Percentiles rank a stretch among this genome's conserved stretches.
Conservation (phyloP, 176 grass and related monocot species). For the Avena atlantica region DNA sequence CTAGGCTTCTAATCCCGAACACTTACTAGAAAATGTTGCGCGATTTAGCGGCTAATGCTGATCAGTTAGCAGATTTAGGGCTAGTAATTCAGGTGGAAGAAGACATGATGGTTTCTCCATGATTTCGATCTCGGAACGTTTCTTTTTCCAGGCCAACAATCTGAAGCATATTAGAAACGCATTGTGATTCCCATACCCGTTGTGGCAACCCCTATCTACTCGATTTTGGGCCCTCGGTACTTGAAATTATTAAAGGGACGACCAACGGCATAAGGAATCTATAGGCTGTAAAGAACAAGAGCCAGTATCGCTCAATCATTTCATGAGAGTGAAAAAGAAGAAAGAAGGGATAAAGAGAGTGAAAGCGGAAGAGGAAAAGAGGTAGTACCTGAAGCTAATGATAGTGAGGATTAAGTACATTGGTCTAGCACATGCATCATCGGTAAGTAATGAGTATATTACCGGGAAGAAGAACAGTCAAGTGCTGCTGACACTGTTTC, state of each 20-base stretch:
- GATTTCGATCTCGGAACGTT: background rate
- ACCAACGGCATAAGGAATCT: conserved; percentile 46
- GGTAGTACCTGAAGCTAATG: conserved; percentile 21
- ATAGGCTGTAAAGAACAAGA: conserved; percentile 54
- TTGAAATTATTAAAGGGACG: conserved; percentile 55
- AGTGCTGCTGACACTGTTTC: background rate
- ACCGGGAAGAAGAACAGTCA: background rate
- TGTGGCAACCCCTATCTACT: conserved; percentile 20
- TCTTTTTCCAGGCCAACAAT: background rate
- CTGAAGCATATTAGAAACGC: background rate
- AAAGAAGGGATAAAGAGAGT: background rate
- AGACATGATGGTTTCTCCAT: background rate
- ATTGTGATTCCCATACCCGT: background rate
- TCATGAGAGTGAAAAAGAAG: conserved; percentile 22
- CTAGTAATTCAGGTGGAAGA: background rate
- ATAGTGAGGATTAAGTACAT: conserved; percentile 12
- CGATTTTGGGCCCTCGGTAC: conserved; percentile 31
- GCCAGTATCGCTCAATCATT: conserved; percentile 51
- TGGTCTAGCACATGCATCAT: conserved; percentile 9
- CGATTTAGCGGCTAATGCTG: background rate
- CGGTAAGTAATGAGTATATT: background rate
- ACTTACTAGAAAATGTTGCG: background rate
- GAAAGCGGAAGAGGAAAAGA: conserved; percentile 10
- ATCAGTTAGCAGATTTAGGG: background rate
- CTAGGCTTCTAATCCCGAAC: background rate